These are phyloP conservation scores for Fusarium austroafricanum DNA, from an alignment of 2,329 filamentous ascomycete species.

Conservation along the genomic window DNA sequence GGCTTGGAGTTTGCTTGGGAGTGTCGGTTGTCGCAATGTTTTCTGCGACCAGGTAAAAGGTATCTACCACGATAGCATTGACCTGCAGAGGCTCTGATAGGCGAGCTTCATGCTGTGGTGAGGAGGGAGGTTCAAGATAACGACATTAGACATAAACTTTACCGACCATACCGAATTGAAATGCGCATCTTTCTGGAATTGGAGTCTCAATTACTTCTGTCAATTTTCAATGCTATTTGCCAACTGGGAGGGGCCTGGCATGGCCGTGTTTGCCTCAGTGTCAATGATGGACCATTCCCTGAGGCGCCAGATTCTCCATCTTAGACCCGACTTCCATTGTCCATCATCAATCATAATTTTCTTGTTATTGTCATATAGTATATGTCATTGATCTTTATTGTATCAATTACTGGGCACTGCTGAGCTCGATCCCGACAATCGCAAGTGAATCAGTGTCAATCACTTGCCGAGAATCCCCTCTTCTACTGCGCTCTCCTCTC, in stretches of 20 bases:
- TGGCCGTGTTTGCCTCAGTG: background rate
- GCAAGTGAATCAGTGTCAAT: constrained; percentile 16
- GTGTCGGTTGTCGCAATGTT: constrained; percentile 27
- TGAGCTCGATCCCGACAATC: background rate
- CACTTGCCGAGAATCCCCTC: background rate
- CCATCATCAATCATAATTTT: background rate
- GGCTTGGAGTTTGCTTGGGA: constrained; percentile 32
- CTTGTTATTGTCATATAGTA: background rate
- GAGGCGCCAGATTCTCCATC: background rate
- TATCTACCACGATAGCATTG: constrained; percentile 27
- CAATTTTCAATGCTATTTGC: background rate
- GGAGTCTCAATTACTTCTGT: background rate
- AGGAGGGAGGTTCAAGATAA: constrained; percentile 26
- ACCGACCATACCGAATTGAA: constrained; percentile 35
- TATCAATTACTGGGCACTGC: background rate
- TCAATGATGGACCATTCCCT: background rate
- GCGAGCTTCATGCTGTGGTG: constrained; percentile 16
- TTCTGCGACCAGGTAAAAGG: constrained; percentile 23
- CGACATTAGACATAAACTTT: constrained; percentile 42
- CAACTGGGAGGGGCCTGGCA: background rate
- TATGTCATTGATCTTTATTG: background rate
- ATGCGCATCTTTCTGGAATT: constrained; percentile 33
- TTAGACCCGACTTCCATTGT: background rate
- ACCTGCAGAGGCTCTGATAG: constrained; percentile 16
- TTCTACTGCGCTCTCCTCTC: background rate